Base-by-base conservation (phyloP, 1,284 basidiomycete species). In the Vanrija humicola region DNA sequence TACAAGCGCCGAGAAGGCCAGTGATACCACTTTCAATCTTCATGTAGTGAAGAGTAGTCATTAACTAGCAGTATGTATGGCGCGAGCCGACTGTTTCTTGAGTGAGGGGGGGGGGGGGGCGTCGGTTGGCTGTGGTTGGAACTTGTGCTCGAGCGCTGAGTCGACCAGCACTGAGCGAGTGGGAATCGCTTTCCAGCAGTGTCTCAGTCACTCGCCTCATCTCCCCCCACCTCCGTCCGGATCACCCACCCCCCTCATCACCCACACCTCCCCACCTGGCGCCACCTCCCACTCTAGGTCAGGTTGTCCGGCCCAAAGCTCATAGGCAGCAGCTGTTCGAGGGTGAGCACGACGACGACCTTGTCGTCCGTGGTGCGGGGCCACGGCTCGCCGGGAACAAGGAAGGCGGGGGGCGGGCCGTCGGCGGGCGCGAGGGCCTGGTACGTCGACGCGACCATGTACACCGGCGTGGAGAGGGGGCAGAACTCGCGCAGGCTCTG, bases 401-500 rank as follows among this genome's bases (percentile, higher is more conserved):
- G 48, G 43, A 56, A 58, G 21, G 25, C 23, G 1, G 68, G 66
- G 21, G 51, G 46, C 14, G 75, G 68, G 14, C 71, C 57, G 45
- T 62, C 52, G 47, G 78, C 47, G 14, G 43, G 71, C 8, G 34
- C 43, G 1, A 52, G 54, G 3, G 50, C 43, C 14, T 80, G 80
- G 69, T 90, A 92, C 56, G 85, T 82, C 1, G 81, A 82, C 0
- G 87, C 85, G 10, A 92, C 82, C 55, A 96, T 84, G 38, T 88
- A 79, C 50, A 96, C 82, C 0, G 90, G 89, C 79, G 88, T 87
- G 23, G 62, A 44, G 19, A 83, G 81, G 6, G 82, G 71, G 67
- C 89, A 90, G 72, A 96, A 96, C 74, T 97, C 93, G 52, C 90
- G 85, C 50, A 96, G 83, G 52, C 94, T 82, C 72, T 97, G 93